Conservation (phyloP, 768 basidiomycete genomes). For the Pleurotus eryngii region DNA sequence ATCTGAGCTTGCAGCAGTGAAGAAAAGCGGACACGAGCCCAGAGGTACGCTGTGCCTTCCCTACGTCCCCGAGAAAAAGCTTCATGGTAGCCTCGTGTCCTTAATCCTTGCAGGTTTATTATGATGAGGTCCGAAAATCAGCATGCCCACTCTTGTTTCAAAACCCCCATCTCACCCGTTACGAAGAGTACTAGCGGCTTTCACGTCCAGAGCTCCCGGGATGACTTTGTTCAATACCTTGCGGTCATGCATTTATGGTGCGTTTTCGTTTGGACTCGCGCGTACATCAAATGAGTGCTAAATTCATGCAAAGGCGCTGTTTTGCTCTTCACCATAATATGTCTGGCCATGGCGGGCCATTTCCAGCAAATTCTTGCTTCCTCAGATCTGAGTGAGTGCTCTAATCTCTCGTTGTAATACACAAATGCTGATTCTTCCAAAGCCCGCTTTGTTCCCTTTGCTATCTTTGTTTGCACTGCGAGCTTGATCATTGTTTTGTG, state of each 20-base stretch:
- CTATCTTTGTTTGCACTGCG: constrained; percentile 73
- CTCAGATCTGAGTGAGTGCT: constrained; percentile 73
- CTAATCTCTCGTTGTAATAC: background rate
- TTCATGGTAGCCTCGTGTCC: constrained; percentile 48
- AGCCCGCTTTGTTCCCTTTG: constrained; percentile 88
- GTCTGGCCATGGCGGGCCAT: constrained; percentile 75
- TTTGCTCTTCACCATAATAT: constrained; percentile 73
- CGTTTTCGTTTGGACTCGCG: constrained; percentile 19
- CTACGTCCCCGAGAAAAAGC: constrained; percentile 10
- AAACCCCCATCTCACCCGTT: constrained; percentile 17
- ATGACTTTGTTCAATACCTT: constrained; percentile 76
- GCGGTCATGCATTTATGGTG: constrained; percentile 67
- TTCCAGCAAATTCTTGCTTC: constrained; percentile 69
- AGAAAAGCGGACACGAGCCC: background rate
- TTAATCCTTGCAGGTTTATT: constrained; percentile 30
- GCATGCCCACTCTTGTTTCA: constrained; percentile 23
- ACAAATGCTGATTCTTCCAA: constrained; percentile 6
- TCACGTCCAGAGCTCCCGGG: constrained; percentile 28
- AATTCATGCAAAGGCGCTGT: constrained; percentile 46
- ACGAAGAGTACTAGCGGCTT: constrained; percentile 3
- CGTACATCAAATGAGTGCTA: constrained; percentile 5
- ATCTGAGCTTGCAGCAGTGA: background rate
- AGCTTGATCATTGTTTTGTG: constrained; percentile 65
- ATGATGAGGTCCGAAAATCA: constrained; percentile 39
- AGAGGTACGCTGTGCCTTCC: constrained; percentile 1